These are phyloP conservation scores for Naematelia aurantialba DNA, from an alignment of 768 basidiomycete species.

Conservation along the genomic window DNA sequence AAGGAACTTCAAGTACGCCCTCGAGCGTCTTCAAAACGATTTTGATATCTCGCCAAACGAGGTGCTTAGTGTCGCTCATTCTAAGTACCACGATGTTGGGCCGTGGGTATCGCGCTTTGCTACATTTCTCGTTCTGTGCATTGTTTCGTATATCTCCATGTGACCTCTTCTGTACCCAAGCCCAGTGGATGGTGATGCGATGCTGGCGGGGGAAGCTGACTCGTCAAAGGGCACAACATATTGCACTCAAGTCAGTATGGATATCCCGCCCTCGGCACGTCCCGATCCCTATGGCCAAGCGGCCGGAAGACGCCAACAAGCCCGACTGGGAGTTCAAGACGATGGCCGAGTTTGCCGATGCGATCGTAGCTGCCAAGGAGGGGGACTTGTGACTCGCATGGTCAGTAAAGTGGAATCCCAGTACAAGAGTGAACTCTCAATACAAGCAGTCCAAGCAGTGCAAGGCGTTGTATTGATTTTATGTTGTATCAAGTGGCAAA, in stretches of 20 bases:
- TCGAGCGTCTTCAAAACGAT: constrained; percentile 16
- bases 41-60: constrained; percentile 19
- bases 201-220: no score
- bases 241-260: constrained; percentile 23
- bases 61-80: constrained; percentile 25
- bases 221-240: constrained; percentile 19
- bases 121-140: background rate
- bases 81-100: constrained; percentile 19
- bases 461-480: no score
- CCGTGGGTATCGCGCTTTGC: constrained; percentile 15
- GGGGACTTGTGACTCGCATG: background rate
- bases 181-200: no score
- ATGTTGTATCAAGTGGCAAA: no score
- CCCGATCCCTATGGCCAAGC: constrained; percentile 7
- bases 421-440: no score
- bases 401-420: background rate
- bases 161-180: background rate
- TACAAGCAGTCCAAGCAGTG: no score
- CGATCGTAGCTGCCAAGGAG: constrained; percentile 13
- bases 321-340: constrained; percentile 17
- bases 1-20: constrained; percentile 27
- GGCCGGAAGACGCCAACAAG: constrained; percentile 8
- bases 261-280: constrained; percentile 23
- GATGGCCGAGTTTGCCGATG: constrained; percentile 25
- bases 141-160: background rate